Conservation (phyloP, 2,329 filamentous ascomycete genomes). For the Paecilomyces formosus region DNA sequence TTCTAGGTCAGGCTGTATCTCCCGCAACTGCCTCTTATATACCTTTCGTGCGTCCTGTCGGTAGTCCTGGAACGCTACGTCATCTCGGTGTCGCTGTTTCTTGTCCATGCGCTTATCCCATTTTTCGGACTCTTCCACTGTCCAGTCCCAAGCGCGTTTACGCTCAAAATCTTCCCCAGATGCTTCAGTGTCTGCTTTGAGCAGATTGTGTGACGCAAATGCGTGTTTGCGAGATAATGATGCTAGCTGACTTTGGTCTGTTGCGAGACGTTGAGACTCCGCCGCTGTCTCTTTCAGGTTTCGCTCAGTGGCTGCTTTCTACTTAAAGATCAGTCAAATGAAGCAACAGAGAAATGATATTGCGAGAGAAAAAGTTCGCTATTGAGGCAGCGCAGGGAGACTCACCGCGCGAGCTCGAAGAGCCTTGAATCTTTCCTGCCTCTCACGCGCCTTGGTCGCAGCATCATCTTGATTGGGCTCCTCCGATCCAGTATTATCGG, state of each 20-base stretch:
- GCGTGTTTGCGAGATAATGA: constrained; percentile 79
- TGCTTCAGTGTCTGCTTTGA: constrained; percentile 84
- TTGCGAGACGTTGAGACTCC: constrained; percentile 71
- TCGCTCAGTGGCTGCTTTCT: constrained; percentile 36
- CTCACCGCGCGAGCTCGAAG: constrained; percentile 67
- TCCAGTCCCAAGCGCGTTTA: constrained; percentile 98
- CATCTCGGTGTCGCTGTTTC: constrained; percentile 71
- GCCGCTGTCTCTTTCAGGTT: constrained; percentile 80
- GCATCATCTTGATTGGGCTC: constrained; percentile 15
- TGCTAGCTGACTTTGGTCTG: constrained; percentile 68
- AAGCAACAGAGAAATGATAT: neutral
- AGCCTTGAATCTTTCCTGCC: constrained; percentile 76
- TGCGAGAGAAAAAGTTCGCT: neutral
- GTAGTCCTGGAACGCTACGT: constrained; percentile 87
- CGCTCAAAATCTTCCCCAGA: constrained; percentile 89
- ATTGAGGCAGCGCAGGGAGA: constrained; percentile 1
- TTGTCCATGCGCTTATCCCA: constrained; percentile 91
- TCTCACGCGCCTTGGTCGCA: constrained; percentile 45
- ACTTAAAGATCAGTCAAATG: constrained; percentile 12
- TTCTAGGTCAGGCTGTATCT: constrained; percentile 69
- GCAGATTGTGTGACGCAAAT: constrained; percentile 81
- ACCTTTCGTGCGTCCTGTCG: constrained; percentile 80
- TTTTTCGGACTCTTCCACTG: constrained; percentile 81
- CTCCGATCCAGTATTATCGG: neutral
- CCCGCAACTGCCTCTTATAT: constrained; percentile 82